Conservation (phyloP, 495 filamentous ascomycete genomes). For the Sphaerosporella brunnea region DNA sequence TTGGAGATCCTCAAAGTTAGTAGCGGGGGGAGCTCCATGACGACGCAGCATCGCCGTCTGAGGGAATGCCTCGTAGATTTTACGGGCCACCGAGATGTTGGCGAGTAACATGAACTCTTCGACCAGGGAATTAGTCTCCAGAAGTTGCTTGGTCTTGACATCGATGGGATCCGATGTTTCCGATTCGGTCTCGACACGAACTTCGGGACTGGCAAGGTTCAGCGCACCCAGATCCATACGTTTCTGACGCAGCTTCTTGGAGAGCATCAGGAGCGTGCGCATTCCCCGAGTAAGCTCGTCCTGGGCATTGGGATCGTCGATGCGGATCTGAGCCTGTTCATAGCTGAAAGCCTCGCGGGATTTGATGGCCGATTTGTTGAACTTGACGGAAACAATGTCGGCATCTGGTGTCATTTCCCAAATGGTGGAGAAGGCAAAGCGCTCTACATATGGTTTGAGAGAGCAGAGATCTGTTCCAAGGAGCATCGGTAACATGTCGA, state of each 20-base stretch:
- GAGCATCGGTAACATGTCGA: slow-evolving; percentile 94
- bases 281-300: slow-evolving; percentile 85
- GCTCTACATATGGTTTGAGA: slow-evolving; percentile 90
- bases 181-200: slow-evolving; percentile 78
- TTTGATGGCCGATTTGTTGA: slow-evolving; percentile 94
- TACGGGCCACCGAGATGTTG: slow-evolving; percentile 80
- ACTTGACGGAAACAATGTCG: slow-evolving; percentile 61
- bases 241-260: slow-evolving; percentile 85
- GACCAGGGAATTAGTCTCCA: slow-evolving; percentile 94
- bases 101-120: slow-evolving; percentile 99
- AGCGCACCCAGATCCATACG: slow-evolving; percentile 90
- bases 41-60: slow-evolving; percentile 87
- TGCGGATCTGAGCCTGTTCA: slow-evolving; percentile 80
- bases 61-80: slow-evolving; percentile 75
- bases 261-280: slow-evolving; percentile 69
- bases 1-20: slow-evolving; percentile 86
- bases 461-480: slow-evolving; percentile 93
- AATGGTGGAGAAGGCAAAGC: slow-evolving; percentile 84
- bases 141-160: slow-evolving; percentile 77
- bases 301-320: slow-evolving; percentile 60
- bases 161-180: slow-evolving; percentile 93
- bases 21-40: slow-evolving; percentile 77
- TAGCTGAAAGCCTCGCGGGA: slow-evolving; percentile 98
- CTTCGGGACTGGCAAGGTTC: slow-evolving; percentile 88
- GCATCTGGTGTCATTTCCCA: slow-evolving; percentile 84